Percentiles rank a stretch among this genome's conserved stretches.
These are phyloP conservation scores for Penicillium lividum DNA, from an alignment of 495 filamentous ascomycete genomes.

Conservation along the genomic window DNA sequence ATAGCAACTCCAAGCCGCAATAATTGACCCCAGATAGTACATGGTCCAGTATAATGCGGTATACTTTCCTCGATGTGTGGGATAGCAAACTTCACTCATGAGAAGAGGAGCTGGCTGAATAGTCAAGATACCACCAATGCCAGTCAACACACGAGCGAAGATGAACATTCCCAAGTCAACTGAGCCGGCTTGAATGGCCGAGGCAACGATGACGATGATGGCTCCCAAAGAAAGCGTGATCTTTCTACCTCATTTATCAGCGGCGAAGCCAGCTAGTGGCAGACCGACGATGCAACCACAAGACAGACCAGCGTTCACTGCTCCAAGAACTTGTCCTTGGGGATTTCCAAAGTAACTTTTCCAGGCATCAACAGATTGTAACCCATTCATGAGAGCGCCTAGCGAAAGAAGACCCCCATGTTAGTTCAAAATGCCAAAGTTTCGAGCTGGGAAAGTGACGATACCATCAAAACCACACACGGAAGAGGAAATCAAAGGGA, in stretches of 20 bases:
- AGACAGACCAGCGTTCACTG: constrained; percentile 65
- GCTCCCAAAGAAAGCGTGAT: constrained; percentile 18
- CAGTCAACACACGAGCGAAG: constrained; percentile 33
- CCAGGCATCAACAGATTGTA: constrained; percentile 15
- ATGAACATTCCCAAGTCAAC: constrained; percentile 33
- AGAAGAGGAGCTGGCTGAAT: constrained; percentile 57
- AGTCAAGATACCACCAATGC: constrained; percentile 32
- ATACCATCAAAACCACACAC: constrained; percentile 40
- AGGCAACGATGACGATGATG: constrained; percentile 15
- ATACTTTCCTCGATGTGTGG: constrained; percentile 62
- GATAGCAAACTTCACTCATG: constrained; percentile 62
- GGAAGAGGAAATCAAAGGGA: constrained; percentile 42
- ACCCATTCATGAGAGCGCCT: constrained; percentile 24
- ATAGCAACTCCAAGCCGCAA: constrained; percentile 34
- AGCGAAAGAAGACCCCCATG: not conserved
- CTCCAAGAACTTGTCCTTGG: constrained; percentile 44
- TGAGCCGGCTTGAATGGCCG: constrained; percentile 29
- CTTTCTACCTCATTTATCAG: constrained; percentile 22
- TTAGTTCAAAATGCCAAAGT: no score
- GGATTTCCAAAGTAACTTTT: constrained; percentile 18
- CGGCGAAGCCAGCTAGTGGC: constrained; percentile 17
- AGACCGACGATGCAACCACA: constrained; percentile 54
- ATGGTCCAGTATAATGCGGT: constrained; percentile 58
- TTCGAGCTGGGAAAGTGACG: not conserved
- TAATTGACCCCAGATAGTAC: constrained; percentile 58